These are phyloP conservation scores for Euphorbia celastroides DNA, from an alignment of 441 rosid species.

Conservation along the genomic window DNA sequence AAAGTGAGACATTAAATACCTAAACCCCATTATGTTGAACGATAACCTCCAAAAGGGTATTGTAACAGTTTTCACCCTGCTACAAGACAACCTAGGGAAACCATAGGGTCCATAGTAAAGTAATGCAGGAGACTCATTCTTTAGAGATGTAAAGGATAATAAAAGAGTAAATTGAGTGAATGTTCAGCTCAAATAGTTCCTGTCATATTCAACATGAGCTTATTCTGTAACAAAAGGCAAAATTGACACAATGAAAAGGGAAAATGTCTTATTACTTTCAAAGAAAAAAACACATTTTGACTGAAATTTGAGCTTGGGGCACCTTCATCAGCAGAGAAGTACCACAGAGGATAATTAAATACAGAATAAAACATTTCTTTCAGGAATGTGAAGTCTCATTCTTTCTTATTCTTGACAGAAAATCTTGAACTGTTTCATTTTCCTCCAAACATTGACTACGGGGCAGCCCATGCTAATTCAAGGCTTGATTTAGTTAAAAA, in stretches of 20 bases:
- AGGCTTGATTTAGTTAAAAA: neutral
- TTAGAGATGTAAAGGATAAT: neutral
- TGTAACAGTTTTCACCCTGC: too few species aligned
- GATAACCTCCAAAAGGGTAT: too few species aligned
- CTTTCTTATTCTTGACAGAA: neutral
- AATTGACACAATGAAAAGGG: too few species aligned
- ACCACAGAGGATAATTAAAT: neutral
- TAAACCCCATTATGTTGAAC: too few species aligned
- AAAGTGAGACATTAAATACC: too few species aligned
- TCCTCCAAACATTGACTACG: neutral
- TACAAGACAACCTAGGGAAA: too few species aligned
- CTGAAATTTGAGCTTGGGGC: neutral
- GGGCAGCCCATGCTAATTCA: neutral
- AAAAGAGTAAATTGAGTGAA: neutral
- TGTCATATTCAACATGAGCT: neutral
- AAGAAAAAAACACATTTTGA: neutral
- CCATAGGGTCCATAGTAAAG: too few species aligned
- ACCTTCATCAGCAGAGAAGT: neutral
- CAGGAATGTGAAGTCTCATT: neutral
- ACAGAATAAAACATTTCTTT: neutral
- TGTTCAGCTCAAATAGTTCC: neutral
- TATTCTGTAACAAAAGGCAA: slow-evolving; percentile 3
- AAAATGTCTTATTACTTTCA: too few species aligned
- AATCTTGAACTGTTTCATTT: neutral
- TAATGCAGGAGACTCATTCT: neutral